Evolutionary conservation across 257 asterid species (phyloP), one percentile per base, ranked within the genome.

Genomic region (Fraxinus excelsior): DNA sequence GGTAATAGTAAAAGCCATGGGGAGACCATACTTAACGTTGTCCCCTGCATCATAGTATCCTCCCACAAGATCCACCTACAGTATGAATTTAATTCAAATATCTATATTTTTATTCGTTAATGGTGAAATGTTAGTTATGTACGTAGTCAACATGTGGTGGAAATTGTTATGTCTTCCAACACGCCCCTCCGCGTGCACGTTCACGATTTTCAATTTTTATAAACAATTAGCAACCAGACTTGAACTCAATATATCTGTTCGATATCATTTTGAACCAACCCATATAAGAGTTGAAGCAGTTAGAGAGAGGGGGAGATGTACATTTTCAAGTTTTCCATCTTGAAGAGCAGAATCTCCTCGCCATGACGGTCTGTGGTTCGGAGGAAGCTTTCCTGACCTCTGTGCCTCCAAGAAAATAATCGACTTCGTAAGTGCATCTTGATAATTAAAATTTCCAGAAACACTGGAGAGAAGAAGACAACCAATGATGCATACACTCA

Each of bases 41-140:
- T 94, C 98, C 3, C 98, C 97, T 1, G 96, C 97, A 40, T 91
- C 98, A 65, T 90, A 91, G 78, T 91, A 94, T 64, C 97, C 96
- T 82, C 98, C 96, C 58, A 88, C 97, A 29, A 94, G 88, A 82
- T 94, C 96, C 79, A 87, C 90, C 98, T 93, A 79, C 4, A 70
- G 26, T 35, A 19, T 14, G 6, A 14, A 44, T 12, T 8, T 14
- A 7, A 44, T 37, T 37, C 42, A 37, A 37, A 7, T 37, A 8
- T 37, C 42, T 6, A 7, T 7, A 40, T 40, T 40, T 40, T 40
- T 7, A 10, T 40, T 35, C 40, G 49, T 40, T 40, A 13, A 40
- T 40, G 49, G 49, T 40, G 49, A 40, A 7, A 40, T 40, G 49
- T 40, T 40, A 40, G 49, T 40, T 40, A 11, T 42, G 3, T 40